A percentile compares a stretch with the other conserved stretches of the same genome.
Evolutionary conservation across 495 filamentous ascomycete species (phyloP).

Genomic region (Neurospora sp.): DNA sequence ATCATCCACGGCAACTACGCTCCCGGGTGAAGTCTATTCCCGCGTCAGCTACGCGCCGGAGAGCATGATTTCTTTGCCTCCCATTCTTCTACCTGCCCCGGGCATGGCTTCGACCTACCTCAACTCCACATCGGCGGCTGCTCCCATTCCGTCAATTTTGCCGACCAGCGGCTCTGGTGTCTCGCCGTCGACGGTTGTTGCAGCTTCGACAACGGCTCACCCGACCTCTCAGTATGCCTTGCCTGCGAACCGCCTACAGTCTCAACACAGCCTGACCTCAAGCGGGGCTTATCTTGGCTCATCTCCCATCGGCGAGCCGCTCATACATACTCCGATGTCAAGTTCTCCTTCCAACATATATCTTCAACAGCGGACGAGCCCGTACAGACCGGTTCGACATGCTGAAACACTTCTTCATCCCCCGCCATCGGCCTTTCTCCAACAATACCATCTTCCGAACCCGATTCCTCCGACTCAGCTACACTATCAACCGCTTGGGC

Average conservation of each 20-base stretch:
- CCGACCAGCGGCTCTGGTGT: constrained; percentile 25
- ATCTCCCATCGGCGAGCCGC: constrained; percentile 42
- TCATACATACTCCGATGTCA: constrained; percentile 43
- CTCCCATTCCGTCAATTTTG: constrained; percentile 18
- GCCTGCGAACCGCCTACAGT: constrained; percentile 31
- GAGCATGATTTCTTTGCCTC: constrained; percentile 29
- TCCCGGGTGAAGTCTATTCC: constrained; percentile 10
- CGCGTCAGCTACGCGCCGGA: constrained; percentile 18
- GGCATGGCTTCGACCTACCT: constrained; percentile 43
- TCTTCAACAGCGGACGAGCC: constrained; percentile 60
- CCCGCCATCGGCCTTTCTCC: constrained; percentile 68
- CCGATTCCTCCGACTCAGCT: constrained; percentile 57
- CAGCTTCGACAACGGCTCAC: constrained; percentile 14
- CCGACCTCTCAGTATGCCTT: constrained; percentile 27
- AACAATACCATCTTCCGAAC: constrained; percentile 55
- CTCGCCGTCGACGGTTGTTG: constrained; percentile 1
- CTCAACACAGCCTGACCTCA: constrained; percentile 24
- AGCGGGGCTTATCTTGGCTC: constrained; percentile 27
- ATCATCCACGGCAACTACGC: neutral
- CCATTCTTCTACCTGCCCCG: constrained; percentile 31
- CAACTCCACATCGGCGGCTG: constrained; percentile 20
- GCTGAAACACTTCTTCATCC: constrained; percentile 86
- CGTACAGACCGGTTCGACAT: constrained; percentile 81
- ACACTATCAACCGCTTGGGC: constrained; percentile 89
- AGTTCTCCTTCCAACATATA: constrained; percentile 46